A percentile compares a stretch with the other conserved stretches of the same genome.
Evolutionary conservation across 169 alveolate species (phyloP).

Genomic region (Blepharisma undulans): DNA sequence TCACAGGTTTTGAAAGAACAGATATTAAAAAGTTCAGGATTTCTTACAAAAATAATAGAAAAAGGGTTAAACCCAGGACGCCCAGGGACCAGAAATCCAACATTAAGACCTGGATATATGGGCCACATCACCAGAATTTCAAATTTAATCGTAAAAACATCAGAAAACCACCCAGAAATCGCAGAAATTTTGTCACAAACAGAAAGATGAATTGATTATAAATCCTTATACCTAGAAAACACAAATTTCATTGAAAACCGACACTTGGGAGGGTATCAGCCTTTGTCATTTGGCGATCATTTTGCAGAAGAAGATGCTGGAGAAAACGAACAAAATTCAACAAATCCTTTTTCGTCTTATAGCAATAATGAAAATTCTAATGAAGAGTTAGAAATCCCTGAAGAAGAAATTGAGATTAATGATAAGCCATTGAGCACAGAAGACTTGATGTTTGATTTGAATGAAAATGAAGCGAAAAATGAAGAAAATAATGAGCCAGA

Average conservation of each 20-base stretch:
- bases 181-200: neutral
- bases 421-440: neutral
- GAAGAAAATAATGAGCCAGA: neutral
- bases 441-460: neutral
- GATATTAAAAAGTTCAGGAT: neutral
- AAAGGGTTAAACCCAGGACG: neutral
- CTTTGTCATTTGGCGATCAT: neutral
- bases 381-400: neutral
- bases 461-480: neutral
- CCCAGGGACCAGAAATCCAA: neutral
- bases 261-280: neutral
- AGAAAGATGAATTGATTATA: neutral
- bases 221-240: neutral
- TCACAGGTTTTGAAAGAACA: neutral
- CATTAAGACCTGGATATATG: neutral
- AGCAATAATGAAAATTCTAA: neutral
- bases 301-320: neutral
- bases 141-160: neutral
- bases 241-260: neutral
- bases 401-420: neutral
- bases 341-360: neutral
- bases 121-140: constrained; percentile 9
- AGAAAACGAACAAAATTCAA: neutral
- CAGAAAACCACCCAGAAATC: constrained; percentile 14
- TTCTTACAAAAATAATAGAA: neutral